Base-by-base conservation (phyloP, 2,329 filamentous ascomycete species). In the Magnaporthiopsis poae region DNA sequence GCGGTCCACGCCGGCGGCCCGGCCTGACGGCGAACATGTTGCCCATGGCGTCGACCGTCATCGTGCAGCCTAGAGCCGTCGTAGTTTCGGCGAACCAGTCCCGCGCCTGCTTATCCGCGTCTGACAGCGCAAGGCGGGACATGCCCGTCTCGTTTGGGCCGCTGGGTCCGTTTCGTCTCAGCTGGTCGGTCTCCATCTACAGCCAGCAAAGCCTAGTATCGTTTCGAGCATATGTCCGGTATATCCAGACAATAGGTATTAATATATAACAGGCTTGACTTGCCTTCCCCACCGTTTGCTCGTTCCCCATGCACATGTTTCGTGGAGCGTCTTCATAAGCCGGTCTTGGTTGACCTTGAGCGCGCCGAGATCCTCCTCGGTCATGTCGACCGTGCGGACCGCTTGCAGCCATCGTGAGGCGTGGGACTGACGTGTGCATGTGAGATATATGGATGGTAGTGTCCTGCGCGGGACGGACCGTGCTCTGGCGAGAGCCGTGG, bases 21-120 rank as follows among this genome's bases (percentile, higher is more conserved):
- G 3, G 84, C 2, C 88, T 83, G 3, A 91, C 80, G 0, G 90
- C 89, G 73, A 94, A 95, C 68, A 89, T 90, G 70, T 94, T 95
- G 27, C 90, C 90, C 85, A 94, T 92, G 33, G 85, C 80, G 73
- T 95, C 91, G 1, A 91, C 76, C 0, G 83, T 88, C 9, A 90
- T 81, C 3, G 81, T 80, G 74, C 90, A 94, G 12, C 88, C 89
- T 0, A 92, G 77, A 0, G 77, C 79, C 71, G 84, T 77, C 1
- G 85, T 86, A 0, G 86, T 87, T 25, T 86, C 75, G 0, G 87
- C 82, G 69, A 95, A 92, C 90, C 90, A 95, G 74, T 90, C 86
- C 59, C 91, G 85, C 15, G 84, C 90, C 71, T 84, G 76, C 72
- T 88, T 90, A 74, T 94, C 91, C 1, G 86, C 80, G 71, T 92